These are phyloP conservation scores for Clonostachys rhizophaga DNA, from an alignment of 2,329 filamentous ascomycete species.

Conservation along the genomic window DNA sequence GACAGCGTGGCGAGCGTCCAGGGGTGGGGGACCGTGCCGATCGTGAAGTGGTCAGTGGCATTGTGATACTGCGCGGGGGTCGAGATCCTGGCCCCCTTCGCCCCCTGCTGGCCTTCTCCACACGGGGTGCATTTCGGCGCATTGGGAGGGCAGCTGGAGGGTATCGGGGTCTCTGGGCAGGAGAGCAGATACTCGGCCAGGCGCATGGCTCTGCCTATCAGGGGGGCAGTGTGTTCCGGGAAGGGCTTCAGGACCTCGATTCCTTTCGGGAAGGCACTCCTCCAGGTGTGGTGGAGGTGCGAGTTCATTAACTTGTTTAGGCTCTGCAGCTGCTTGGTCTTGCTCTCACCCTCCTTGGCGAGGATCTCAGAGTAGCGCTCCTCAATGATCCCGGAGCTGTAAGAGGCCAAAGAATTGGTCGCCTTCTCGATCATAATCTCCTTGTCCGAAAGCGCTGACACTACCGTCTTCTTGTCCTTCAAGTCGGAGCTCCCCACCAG, in stretches of 20 bases:
- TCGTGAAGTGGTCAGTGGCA: slow-evolving; percentile 67
- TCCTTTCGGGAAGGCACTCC: slow-evolving; percentile 70
- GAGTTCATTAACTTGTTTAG: slow-evolving; percentile 76
- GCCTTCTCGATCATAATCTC: slow-evolving; percentile 62
- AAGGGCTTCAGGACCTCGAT: slow-evolving; percentile 79
- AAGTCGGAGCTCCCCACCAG: slow-evolving; percentile 51
- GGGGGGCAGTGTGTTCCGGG: slow-evolving; percentile 66
- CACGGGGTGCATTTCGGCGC: slow-evolving; percentile 70
- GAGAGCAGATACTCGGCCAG: slow-evolving; percentile 71
- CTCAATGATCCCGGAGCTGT: slow-evolving; percentile 58
- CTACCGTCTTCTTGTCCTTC: slow-evolving; percentile 56
- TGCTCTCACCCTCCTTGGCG: slow-evolving; percentile 35
- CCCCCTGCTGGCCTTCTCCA: slow-evolving; percentile 45
- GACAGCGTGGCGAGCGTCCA: slow-evolving; percentile 74
- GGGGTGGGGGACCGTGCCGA: slow-evolving; percentile 86
- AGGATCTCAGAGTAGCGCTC: slow-evolving; percentile 56
- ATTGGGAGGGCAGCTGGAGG: slow-evolving; percentile 81
- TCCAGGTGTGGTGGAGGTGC: slow-evolving; percentile 83
- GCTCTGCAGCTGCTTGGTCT: slow-evolving; percentile 55
- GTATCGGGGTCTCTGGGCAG: slow-evolving; percentile 70
- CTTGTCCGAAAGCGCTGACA: slow-evolving; percentile 53
- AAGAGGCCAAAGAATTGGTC: slow-evolving; percentile 70
- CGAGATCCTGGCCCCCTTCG: slow-evolving; percentile 53
- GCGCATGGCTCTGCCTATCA: slow-evolving; percentile 65
- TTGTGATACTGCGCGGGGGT: slow-evolving; percentile 68